phyloP scores from a whole-genome alignment of 768 basidiomycete genomes.

The Suillus plorans region DNA sequence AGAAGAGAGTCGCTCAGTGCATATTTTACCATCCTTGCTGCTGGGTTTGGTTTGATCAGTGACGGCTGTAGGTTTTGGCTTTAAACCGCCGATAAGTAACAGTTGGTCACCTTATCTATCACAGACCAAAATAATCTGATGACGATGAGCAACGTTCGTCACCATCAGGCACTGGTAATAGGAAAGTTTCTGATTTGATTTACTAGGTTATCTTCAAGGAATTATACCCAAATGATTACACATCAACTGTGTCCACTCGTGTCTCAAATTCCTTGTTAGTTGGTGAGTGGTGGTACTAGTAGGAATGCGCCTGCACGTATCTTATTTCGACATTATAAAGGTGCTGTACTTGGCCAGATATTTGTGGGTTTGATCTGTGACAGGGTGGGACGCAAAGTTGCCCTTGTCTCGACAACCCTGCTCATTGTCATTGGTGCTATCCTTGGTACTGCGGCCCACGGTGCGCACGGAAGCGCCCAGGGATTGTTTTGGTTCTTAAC shows the following conservation, averaged over 20 bases:
- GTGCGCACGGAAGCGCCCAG: slow-evolving; percentile 48
- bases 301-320: neutral
- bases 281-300: slow-evolving; percentile 39
- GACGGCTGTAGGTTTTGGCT: slow-evolving; percentile 49
- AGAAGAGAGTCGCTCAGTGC: slow-evolving; percentile 50
- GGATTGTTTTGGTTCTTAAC: slow-evolving; percentile 79
- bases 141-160: slow-evolving; percentile 62
- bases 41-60: slow-evolving; percentile 64
- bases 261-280: slow-evolving; percentile 72
- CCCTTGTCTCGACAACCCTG: slow-evolving; percentile 65
- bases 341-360: slow-evolving; percentile 62
- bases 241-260: slow-evolving; percentile 58
- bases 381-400: slow-evolving; percentile 72
- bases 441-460: slow-evolving; percentile 67
- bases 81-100: neutral
- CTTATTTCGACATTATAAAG: slow-evolving; percentile 29
- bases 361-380: slow-evolving; percentile 71
- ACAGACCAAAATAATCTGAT: slow-evolving; percentile 70
- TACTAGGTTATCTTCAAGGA: slow-evolving; percentile 61
- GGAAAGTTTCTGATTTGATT: slow-evolving; percentile 12
- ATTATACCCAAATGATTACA: slow-evolving; percentile 65
- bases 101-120: slow-evolving; percentile 8
- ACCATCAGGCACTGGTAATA: neutral
- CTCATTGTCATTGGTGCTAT: slow-evolving; percentile 70
- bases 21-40: slow-evolving; percentile 62